These are phyloP conservation scores for Coemansia sp. DNA, from an alignment of 192 early-diverging fungal genomes.

Conservation along the genomic window DNA sequence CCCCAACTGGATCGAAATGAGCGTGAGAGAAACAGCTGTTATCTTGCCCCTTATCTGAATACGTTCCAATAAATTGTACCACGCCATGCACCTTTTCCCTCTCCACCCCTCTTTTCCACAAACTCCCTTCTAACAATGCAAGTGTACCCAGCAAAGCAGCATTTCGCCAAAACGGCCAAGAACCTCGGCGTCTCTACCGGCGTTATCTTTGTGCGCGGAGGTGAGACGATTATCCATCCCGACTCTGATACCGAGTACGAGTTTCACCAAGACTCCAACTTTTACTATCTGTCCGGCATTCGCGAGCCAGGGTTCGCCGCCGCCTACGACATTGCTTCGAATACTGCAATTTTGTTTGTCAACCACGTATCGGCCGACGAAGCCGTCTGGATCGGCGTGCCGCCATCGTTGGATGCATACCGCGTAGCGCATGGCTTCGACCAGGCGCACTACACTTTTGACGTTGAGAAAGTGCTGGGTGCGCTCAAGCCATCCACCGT, in stretches of 20 bases:
- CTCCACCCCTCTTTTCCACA: background rate
- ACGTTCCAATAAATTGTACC: background rate
- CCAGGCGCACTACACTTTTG: slow-evolving; percentile 60
- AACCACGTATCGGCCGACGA: slow-evolving; percentile 64
- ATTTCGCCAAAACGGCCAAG: slow-evolving; percentile 59
- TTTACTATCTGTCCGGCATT: slow-evolving; percentile 82
- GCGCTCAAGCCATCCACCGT: slow-evolving; percentile 46
- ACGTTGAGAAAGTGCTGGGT: slow-evolving; percentile 54
- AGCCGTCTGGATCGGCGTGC: slow-evolving; percentile 81
- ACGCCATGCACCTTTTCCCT: background rate
- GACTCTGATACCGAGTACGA: slow-evolving; percentile 77
- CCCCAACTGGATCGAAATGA: background rate
- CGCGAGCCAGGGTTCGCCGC: slow-evolving; percentile 71
- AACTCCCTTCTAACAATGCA: background rate
- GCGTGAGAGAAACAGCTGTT: slow-evolving; percentile 3
- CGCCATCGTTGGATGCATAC: slow-evolving; percentile 57
- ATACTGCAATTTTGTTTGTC: slow-evolving; percentile 64
- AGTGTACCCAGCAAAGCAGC: slow-evolving; percentile 63
- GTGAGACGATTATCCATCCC: slow-evolving; percentile 57
- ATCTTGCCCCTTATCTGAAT: background rate
- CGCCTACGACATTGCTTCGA: slow-evolving; percentile 64
- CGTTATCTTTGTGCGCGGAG: slow-evolving; percentile 62
- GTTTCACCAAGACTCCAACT: slow-evolving; percentile 88
- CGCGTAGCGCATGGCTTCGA: slow-evolving; percentile 67
- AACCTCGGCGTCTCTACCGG: slow-evolving; percentile 60